These are phyloP conservation scores for Cerioporus squamosus DNA, from an alignment of 1,284 basidiomycete species.

Conservation along the genomic window DNA sequence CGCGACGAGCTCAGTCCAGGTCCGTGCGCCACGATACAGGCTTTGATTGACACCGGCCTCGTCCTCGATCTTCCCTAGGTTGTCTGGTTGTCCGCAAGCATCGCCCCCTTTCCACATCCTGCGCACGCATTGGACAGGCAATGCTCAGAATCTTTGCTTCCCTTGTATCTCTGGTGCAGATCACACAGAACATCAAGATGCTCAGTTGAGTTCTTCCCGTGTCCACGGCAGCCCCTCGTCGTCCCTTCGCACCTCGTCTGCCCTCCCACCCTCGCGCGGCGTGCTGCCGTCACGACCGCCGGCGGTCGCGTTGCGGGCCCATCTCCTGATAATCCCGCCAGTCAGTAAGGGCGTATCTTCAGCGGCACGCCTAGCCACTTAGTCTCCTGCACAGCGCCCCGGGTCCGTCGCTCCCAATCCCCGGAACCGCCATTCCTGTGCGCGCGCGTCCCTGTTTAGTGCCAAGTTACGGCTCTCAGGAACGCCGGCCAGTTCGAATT, in stretches of 20 bases:
- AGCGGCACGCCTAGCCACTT: background rate
- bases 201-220: background rate
- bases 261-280: background rate
- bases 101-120: too few species aligned
- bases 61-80: background rate
- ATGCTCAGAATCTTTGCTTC: background rate
- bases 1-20: background rate
- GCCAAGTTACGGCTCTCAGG: too few species aligned
- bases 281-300: background rate
- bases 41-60: background rate
- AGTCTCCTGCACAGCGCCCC: background rate
- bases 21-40: too few species aligned
- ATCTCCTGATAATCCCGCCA: background rate
- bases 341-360: background rate
- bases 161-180: background rate
- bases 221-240: background rate
- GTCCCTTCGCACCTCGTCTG: background rate
- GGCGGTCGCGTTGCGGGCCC: background rate
- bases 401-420: background rate
- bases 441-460: background rate
- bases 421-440: background rate
- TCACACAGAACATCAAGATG: background rate
- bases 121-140: too few species aligned
- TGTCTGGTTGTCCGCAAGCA: too few species aligned
- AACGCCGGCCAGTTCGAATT: too few species aligned